Conservation (phyloP, 2,329 filamentous ascomycete species). For the Cordyceps cicadae region DNA sequence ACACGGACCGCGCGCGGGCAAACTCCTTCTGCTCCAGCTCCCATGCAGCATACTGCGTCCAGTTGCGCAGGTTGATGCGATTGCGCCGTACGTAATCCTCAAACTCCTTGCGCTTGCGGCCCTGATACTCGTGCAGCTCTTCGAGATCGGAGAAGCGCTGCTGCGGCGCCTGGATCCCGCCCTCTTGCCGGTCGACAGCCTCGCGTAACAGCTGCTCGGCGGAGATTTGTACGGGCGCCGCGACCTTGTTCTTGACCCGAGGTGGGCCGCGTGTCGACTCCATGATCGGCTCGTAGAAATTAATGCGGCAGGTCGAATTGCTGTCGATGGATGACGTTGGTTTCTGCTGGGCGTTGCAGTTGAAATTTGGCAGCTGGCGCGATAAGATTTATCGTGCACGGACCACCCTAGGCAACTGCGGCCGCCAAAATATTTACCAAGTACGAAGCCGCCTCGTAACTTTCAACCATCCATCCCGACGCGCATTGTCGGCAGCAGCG, state of each 20-base stretch:
- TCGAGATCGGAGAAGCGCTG: slow-evolving; percentile 94
- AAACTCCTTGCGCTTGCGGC: slow-evolving; percentile 90
- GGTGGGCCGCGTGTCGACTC: slow-evolving; percentile 86
- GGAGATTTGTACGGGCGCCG: slow-evolving; percentile 84
- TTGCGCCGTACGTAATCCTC: slow-evolving; percentile 97
- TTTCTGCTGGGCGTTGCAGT: background rate
- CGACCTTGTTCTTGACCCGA: slow-evolving; percentile 96
- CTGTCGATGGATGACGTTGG: background rate
- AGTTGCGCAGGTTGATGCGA: slow-evolving; percentile 93
- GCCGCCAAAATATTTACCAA: slow-evolving; percentile 9
- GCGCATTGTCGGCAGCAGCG: background rate
- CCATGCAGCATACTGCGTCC: slow-evolving; percentile 96
- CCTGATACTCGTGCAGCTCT: slow-evolving; percentile 96
- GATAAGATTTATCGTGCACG: slow-evolving; percentile 11
- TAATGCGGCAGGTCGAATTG: background rate
- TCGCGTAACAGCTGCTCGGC: slow-evolving; percentile 96
- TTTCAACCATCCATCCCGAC: background rate
- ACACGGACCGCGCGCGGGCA: slow-evolving; percentile 80
- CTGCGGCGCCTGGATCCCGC: slow-evolving; percentile 77
- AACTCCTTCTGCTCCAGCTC: slow-evolving; percentile 98
- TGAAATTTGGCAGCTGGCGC: slow-evolving; percentile 7
- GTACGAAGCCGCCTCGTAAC: background rate
- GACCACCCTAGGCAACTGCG: slow-evolving; percentile 9
- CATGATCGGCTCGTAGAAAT: slow-evolving; percentile 45
- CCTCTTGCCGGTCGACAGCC: slow-evolving; percentile 93